phyloP scores from a whole-genome alignment of 805 yeast genomes.

The Candida tibetensis region DNA sequence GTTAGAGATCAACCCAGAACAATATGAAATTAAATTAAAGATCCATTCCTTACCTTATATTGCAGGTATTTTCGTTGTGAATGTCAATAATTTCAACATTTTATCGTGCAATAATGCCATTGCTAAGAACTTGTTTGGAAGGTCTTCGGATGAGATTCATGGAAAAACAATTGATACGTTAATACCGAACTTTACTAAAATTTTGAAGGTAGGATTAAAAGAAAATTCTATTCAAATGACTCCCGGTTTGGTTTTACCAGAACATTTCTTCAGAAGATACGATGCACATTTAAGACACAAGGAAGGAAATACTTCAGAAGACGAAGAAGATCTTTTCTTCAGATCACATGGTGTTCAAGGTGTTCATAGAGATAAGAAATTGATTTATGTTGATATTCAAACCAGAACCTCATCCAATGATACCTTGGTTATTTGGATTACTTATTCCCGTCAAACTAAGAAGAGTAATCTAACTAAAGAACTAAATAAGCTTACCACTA shows the following conservation, averaged over 20 bases:
- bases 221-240: slow-evolving; percentile 22
- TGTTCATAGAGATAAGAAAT: slow-evolving; percentile 64
- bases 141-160: slow-evolving; percentile 44
- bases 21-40: slow-evolving; percentile 50
- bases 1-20: slow-evolving; percentile 45
- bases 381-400: slow-evolving; percentile 72
- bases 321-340: slow-evolving; percentile 50
- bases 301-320: slow-evolving; percentile 17
- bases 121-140: slow-evolving; percentile 75
- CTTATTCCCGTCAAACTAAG: slow-evolving; percentile 59
- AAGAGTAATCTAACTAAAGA: slow-evolving; percentile 22
- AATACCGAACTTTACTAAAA: slow-evolving; percentile 58
- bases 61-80: slow-evolving; percentile 78
- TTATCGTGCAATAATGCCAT: slow-evolving; percentile 79
- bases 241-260: slow-evolving; percentile 83
- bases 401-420: slow-evolving; percentile 63
- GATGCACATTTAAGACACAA: slow-evolving; percentile 40
- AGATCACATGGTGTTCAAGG: slow-evolving; percentile 69
- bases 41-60: slow-evolving; percentile 80
- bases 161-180: slow-evolving; percentile 50
- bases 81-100: slow-evolving; percentile 47
- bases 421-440: slow-evolving; percentile 75
- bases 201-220: slow-evolving; percentile 41
- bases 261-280: slow-evolving; percentile 79
- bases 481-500: slow-evolving; percentile 22